phyloP scores from a whole-genome alignment of 257 asterid genomes.

The Jacaranda copaia region DNA sequence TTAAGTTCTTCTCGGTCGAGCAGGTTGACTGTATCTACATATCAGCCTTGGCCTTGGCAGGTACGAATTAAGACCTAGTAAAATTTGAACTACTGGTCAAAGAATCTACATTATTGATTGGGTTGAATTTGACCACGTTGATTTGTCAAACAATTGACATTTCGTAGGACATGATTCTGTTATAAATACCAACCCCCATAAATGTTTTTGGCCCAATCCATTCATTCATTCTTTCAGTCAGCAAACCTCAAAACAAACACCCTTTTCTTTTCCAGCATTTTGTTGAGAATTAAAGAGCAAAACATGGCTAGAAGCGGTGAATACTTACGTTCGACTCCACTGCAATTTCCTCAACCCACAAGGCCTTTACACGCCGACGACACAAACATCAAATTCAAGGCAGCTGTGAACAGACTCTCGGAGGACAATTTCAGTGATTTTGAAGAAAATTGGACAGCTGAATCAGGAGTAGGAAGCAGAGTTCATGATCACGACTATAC shows the following conservation, averaged over 20 bases:
- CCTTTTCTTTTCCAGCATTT: background rate
- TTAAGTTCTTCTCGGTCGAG: background rate
- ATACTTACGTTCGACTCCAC: background rate
- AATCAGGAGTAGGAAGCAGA: background rate
- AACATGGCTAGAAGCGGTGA: conserved; percentile 10
- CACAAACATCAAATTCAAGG: background rate
- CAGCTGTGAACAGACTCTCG: background rate
- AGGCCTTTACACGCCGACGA: background rate
- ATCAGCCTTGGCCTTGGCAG: too few species aligned
- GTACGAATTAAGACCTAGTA: too few species aligned
- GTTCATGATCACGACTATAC: background rate
- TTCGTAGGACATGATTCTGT: background rate
- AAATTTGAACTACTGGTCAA: background rate
- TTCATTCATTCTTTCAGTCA: background rate
- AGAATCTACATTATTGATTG: background rate
- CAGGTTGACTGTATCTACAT: background rate
- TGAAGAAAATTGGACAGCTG: background rate
- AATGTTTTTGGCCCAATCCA: background rate
- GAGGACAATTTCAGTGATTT: background rate
- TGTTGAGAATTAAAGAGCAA: background rate
- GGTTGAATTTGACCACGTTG: background rate
- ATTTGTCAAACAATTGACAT: background rate
- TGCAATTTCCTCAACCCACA: conserved; percentile 19
- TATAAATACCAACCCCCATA: background rate
- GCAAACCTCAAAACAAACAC: background rate